phyloP scores from a whole-genome alignment of 2,329 filamentous ascomycete genomes.

The Aspergillus pseudonomiae region DNA sequence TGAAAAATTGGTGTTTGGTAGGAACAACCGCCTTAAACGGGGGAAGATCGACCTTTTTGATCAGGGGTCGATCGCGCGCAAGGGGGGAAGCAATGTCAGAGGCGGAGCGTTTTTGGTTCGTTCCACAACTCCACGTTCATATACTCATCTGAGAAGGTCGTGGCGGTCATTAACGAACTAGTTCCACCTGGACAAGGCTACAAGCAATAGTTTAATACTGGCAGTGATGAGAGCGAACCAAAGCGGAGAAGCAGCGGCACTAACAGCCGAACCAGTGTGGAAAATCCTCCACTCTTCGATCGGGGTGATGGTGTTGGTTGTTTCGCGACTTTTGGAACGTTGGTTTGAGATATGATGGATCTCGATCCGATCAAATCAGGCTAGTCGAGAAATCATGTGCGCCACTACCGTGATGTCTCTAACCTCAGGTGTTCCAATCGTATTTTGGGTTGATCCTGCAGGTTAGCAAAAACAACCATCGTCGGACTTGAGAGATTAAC shows the following conservation, averaged over 20 bases:
- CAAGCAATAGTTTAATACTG: not conserved
- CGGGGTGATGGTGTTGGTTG: not conserved
- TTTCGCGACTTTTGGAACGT: not conserved
- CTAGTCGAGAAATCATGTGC: not conserved
- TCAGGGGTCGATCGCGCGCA: slow-evolving; percentile 13
- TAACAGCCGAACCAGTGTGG: not conserved
- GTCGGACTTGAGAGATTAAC: not conserved
- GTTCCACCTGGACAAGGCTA: not conserved
- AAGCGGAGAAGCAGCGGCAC: not conserved
- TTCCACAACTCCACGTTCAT: not conserved
- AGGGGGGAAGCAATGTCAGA: not conserved
- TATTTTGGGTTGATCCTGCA: not conserved
- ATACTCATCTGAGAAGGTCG: not conserved
- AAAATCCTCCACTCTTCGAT: not conserved
- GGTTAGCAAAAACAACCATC: not conserved
- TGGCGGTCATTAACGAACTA: not conserved
- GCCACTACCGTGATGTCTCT: not conserved
- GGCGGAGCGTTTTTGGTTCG: not conserved
- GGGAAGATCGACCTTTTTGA: slow-evolving; percentile 7
- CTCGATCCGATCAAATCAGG: not conserved
- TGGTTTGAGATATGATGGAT: not conserved
- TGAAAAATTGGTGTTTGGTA: not conserved
- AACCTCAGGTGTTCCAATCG: not conserved
- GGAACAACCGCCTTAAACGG: not conserved
- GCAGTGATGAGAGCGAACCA: not conserved